These are phyloP conservation scores for Arabidopsis arenosa DNA, from an alignment of 345 rosid species.

Conservation along the genomic window DNA sequence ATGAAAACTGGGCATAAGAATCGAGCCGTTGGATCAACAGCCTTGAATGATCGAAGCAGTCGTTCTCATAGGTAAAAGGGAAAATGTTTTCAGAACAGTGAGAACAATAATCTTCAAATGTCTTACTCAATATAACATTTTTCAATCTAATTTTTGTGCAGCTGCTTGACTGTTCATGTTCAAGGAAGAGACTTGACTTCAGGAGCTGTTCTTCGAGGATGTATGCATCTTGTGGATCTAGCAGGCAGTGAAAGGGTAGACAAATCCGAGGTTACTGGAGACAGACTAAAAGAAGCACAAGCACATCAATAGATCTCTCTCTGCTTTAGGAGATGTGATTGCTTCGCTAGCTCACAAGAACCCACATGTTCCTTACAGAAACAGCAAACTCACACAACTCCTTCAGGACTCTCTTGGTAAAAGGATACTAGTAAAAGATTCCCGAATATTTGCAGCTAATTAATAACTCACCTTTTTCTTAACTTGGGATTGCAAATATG, in stretches of 20 bases:
- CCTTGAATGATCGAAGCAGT: slow-evolving; percentile 96
- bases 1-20: slow-evolving; percentile 92
- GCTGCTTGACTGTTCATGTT: slow-evolving; percentile 97
- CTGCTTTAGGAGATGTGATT: slow-evolving; percentile 97
- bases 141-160: slow-evolving; percentile 43
- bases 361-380: slow-evolving; percentile 95
- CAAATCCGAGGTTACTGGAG: slow-evolving; percentile 94
- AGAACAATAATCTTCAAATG: background rate
- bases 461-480: slow-evolving; percentile 5
- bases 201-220: slow-evolving; percentile 78
- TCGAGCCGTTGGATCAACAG: slow-evolving; percentile 94
- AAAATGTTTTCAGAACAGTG: slow-evolving; percentile 20
- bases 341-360: slow-evolving; percentile 98
- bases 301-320: slow-evolving; percentile 92
- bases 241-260: slow-evolving; percentile 98
- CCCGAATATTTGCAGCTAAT: slow-evolving; percentile 8
- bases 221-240: slow-evolving; percentile 97
- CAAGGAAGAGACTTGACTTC: slow-evolving; percentile 92
- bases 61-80: slow-evolving; percentile 88
- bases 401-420: slow-evolving; percentile 98
- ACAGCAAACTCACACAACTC: slow-evolving; percentile 96
- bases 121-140: slow-evolving; percentile 35
- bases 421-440: slow-evolving; percentile 3
- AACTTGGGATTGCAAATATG: slow-evolving; percentile 31
- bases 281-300: slow-evolving; percentile 93